These are phyloP conservation scores for Rhizophlyctis rosea DNA, from an alignment of 192 early-diverging fungal genomes.

Conservation along the genomic window DNA sequence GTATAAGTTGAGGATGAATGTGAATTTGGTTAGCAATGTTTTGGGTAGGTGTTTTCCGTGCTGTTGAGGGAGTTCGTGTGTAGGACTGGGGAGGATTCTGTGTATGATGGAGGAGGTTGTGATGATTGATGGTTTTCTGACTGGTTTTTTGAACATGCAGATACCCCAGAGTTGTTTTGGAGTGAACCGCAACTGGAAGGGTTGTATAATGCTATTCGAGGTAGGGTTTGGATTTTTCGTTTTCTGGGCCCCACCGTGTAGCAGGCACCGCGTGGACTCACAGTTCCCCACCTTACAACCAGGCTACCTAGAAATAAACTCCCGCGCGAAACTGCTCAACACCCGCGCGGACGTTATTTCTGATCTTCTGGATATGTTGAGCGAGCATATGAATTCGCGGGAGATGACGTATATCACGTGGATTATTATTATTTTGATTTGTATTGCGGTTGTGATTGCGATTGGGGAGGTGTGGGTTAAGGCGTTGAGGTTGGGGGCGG, in stretches of 20 bases:
- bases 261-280: too few relatives aligned
- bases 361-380: conserved; percentile 90
- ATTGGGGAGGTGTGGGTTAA: conserved; percentile 88
- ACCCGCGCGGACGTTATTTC: conserved; percentile 85
- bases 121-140: neutral
- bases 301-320: conserved; percentile 64
- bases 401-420: conserved; percentile 91
- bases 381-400: conserved; percentile 85
- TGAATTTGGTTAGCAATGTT: conserved; percentile 78
- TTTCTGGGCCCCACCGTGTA: too few relatives aligned
- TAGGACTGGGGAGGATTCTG: conserved; percentile 9
- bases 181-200: too few relatives aligned
- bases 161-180: too few relatives aligned
- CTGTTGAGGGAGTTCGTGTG: too few relatives aligned
- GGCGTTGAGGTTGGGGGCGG: conserved; percentile 66
- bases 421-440: conserved; percentile 94
- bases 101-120: neutral
- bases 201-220: too few relatives aligned
- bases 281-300: too few relatives aligned
- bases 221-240: too few relatives aligned
- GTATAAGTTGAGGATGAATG: conserved; percentile 75
- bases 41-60: conserved; percentile 49
- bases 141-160: neutral
- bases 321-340: conserved; percentile 83
- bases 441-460: conserved; percentile 38